Base-by-base conservation (phyloP, 371 early-diverging fungal species). In the Saksenaea vasiformis region DNA sequence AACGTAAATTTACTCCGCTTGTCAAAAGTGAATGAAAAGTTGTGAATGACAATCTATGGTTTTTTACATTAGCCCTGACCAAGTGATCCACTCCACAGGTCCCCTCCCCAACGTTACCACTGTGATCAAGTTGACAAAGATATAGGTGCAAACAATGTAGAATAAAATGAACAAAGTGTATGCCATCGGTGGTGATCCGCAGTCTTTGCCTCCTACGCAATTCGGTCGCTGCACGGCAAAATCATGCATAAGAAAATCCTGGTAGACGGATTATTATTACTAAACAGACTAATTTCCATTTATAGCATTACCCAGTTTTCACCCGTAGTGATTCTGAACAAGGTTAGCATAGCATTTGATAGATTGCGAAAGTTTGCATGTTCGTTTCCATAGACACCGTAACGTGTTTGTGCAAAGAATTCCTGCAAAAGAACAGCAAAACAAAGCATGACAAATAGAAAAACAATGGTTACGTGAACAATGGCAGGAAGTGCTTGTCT, bases 201-300 rank as follows among this genome's bases (percentile, higher is more conserved):
- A 85, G 44, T 85, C 85, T 11, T 67, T 64, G 15, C 65, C 72
- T 3, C 71, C 71, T 5, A 78, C 78, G 54, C 85, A 85, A 5
- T 67, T 56, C 0, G 82, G 82, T 0, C 63, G 37, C 4, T 67
- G 59, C 5, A 78, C 66, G 58, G 79, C 68, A 70, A 80, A 83
- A 60, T 85, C 85, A 59, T 82, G 83, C 82, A 85, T 81, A 14
- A 85, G 68, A 56, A 80, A 80, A 58, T 85, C 74, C 79, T 78
- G 39, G 15, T 5, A 51, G 34, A 60, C n/a, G n/a, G n/a, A n/a
- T n/a, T n/a, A n/a, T n/a, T n/a, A n/a, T 37, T 38, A 39, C 14
- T 41, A n/a, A 51, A 26, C 17, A 31, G 43, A 1, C 15, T 22
- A n/a, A 10, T 0, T 31, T 19, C 24, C 35, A 3, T 24, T 26